Percentiles rank a stretch among this genome's conserved stretches.
Evolutionary conservation across 805 yeast genomes (phyloP).

Genomic region (Candida nemodendra): DNA sequence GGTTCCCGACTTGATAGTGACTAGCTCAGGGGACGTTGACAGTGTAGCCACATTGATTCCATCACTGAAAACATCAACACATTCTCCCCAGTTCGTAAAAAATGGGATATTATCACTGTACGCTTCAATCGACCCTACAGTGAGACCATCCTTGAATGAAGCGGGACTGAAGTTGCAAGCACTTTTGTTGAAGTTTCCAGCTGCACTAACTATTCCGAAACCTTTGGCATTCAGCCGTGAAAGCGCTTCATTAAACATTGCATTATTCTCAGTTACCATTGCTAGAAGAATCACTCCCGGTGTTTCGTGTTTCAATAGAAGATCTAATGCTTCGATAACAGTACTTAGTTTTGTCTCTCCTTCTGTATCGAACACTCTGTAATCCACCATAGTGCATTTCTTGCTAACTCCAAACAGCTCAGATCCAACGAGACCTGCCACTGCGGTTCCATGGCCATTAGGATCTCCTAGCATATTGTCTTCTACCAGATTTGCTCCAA

Average conservation of each 20-base stretch:
- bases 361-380: conserved; percentile 39
- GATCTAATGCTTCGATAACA: conserved; percentile 33
- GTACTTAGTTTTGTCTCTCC: conserved; percentile 37
- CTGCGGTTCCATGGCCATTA: conserved; percentile 58
- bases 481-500: conserved; percentile 42
- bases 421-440: conserved; percentile 55
- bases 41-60: conserved; percentile 47
- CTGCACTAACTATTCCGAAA: conserved; percentile 47
- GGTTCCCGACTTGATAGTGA: conserved; percentile 44
- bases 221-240: conserved; percentile 41
- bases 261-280: conserved; percentile 35
- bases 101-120: conserved; percentile 33
- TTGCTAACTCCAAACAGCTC: conserved; percentile 54
- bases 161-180: conserved; percentile 50
- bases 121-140: conserved; percentile 42
- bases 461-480: conserved; percentile 27
- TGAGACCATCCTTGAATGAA: conserved; percentile 38
- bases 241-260: conserved; percentile 44
- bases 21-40: conserved; percentile 31
- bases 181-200: conserved; percentile 45
- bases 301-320: conserved; percentile 24
- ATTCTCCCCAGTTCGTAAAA: conserved; percentile 50
- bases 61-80: conserved; percentile 52
- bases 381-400: conserved; percentile 40
- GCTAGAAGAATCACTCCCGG: conserved; percentile 41